These are phyloP conservation scores for Podospora comata DNA, from an alignment of 495 filamentous ascomycete species.

Conservation along the genomic window DNA sequence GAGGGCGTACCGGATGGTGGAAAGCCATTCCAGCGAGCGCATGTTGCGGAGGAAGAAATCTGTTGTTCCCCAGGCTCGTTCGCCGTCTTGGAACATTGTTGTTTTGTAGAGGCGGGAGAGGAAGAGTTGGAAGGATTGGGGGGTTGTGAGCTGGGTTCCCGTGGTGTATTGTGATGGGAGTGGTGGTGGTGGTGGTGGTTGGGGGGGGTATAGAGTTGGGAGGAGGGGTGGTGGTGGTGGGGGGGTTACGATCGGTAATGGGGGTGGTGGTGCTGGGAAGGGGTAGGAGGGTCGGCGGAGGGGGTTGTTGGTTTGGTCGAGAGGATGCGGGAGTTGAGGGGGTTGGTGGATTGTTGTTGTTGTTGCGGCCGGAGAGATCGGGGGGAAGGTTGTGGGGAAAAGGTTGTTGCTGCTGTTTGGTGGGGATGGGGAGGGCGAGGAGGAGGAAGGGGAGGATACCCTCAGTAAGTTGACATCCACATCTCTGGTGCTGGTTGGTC, in stretches of 20 bases:
- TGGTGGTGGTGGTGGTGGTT: conserved; percentile 1
- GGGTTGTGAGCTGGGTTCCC: background rate
- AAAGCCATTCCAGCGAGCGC: conserved; percentile 23
- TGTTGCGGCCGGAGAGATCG: background rate
- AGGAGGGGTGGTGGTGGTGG: background rate
- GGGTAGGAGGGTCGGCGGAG: background rate
- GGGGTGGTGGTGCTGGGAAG: background rate
- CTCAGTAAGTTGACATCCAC: background rate
- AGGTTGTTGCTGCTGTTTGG: background rate
- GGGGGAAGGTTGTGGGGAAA: background rate
- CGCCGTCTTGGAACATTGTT: conserved; percentile 26
- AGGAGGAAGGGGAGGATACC: background rate
- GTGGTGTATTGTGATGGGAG: background rate
- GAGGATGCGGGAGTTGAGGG: background rate
- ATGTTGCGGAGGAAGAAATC: conserved; percentile 25
- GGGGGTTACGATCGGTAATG: background rate
- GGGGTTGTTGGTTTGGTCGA: background rate
- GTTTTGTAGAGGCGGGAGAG: conserved; percentile 19
- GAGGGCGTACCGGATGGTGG: conserved; percentile 25
- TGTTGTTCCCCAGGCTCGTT: conserved; percentile 27
- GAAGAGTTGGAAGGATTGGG: conserved; percentile 16
- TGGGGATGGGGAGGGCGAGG: background rate
- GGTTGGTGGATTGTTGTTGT: background rate
- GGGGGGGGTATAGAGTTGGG: background rate
- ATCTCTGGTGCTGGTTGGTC: background rate